A percentile compares a stretch with the other conserved stretches of the same genome.
Conservation (phyloP, 225 moss, liverwort and hornwort species). For the Rhytidiadelphus loreus region DNA sequence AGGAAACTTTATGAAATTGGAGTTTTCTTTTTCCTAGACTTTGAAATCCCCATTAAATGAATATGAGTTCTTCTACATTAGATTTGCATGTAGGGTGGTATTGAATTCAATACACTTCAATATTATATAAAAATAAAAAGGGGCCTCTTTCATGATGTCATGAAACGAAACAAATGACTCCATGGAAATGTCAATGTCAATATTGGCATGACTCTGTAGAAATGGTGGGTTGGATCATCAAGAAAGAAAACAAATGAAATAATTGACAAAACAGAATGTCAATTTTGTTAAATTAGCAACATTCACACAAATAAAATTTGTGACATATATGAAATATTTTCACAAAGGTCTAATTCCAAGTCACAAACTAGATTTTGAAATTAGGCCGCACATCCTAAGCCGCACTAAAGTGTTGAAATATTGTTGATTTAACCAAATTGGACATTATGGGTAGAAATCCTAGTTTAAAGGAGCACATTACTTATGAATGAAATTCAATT, state of each 20-base stretch:
- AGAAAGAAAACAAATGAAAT: neutral
- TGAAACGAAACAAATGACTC: too few relatives aligned
- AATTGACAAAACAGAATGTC: fast-evolving
- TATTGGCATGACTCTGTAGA: neutral
- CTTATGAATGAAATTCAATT: neutral
- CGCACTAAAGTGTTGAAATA: neutral
- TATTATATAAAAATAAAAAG: neutral
- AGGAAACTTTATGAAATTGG: neutral
- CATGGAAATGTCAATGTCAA: too few relatives aligned
- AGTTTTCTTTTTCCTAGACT: neutral
- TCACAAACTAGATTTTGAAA: neutral
- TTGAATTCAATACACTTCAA: neutral
- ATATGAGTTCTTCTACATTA: neutral
- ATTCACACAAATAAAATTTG: neutral
- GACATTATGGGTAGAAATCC: fast-evolving
- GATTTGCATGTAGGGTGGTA: neutral
- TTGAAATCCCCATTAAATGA: neutral
- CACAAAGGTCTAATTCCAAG: neutral
- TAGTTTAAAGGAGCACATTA: neutral
- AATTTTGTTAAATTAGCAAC: neutral
- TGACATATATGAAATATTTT: neutral
- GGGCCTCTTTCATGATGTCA: neutral
- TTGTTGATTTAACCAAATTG: neutral
- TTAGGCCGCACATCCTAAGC: fast-evolving
- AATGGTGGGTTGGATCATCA: neutral